Conservation (phyloP, 208 protist genomes). For the Wallacemonas rigidus region DNA sequence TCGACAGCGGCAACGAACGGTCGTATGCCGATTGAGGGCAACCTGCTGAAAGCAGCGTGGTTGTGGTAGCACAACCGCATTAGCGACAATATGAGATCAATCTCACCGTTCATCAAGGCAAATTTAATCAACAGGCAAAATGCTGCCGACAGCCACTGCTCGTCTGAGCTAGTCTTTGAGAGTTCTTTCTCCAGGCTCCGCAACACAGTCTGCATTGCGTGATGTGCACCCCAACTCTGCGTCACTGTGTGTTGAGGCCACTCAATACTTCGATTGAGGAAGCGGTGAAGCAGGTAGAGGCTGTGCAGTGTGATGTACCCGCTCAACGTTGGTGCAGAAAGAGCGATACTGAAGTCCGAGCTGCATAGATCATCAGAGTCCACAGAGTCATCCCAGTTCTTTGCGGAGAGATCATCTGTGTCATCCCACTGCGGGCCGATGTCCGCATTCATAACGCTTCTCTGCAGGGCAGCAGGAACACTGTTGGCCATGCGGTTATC, state of each 20-base stretch:
- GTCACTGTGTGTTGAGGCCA: conserved; percentile 36
- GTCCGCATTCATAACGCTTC: conserved; percentile 20
- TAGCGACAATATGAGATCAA: conserved; percentile 1
- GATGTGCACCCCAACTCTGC: conserved; percentile 67
- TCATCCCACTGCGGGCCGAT: conserved; percentile 47
- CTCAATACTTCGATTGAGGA: conserved; percentile 58
- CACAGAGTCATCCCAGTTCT: conserved; percentile 23
- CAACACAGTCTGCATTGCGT: conserved; percentile 54
- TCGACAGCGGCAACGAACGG: conserved; percentile 22
- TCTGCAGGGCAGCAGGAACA: conserved; percentile 20
- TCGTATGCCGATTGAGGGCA: conserved; percentile 18
- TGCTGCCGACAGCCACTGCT: not conserved
- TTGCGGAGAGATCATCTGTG: conserved; percentile 12
- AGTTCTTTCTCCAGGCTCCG: conserved; percentile 45
- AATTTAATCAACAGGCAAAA: conserved; percentile 15
- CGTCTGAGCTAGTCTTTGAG: not conserved
- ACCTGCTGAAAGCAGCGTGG: not conserved
- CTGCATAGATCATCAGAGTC: conserved; percentile 42
- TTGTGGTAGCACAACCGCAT: conserved; percentile 4
- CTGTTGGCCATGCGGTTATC: conserved; percentile 27
- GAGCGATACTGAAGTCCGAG: conserved; percentile 69
- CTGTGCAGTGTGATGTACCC: conserved; percentile 36
- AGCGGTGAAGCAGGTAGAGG: conserved; percentile 55
- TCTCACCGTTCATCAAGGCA: conserved; percentile 17
- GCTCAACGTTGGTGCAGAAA: conserved; percentile 38